These are phyloP conservation scores for Naumovozyma castellii DNA, from an alignment of 805 yeast species.

Conservation along the genomic window DNA sequence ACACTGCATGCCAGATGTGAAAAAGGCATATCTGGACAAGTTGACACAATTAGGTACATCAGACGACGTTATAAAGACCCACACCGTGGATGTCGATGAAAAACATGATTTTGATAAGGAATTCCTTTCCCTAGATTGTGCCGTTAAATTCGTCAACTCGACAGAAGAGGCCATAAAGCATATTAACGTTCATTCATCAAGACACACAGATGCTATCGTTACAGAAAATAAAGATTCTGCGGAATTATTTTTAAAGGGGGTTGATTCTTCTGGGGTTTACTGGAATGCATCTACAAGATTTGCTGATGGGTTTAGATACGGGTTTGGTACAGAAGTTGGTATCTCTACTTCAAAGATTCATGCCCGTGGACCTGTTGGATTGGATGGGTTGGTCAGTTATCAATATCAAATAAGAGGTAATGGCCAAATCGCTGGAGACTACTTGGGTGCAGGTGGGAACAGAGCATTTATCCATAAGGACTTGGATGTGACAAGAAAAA, in stretches of 20 bases:
- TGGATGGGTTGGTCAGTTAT: conserved; percentile 92
- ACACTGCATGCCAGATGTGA: conserved; percentile 52
- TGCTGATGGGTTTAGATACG: conserved; percentile 97
- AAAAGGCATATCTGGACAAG: conserved; percentile 19
- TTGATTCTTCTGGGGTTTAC: conserved; percentile 93
- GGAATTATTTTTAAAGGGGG: conserved; percentile 65
- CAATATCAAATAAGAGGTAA: conserved; percentile 87
- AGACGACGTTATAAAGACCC: conserved; percentile 16
- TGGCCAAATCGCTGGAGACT: conserved; percentile 90
- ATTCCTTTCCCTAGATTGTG: conserved; percentile 72
- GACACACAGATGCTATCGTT: conserved; percentile 88
- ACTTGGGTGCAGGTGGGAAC: conserved; percentile 85
- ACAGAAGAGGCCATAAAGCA: conserved; percentile 72
- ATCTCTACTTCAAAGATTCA: conserved; percentile 94
- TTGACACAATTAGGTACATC: conserved; percentile 11
- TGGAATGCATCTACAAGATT: conserved; percentile 97
- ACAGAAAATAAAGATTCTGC: conserved; percentile 69
- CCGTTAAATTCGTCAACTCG: conserved; percentile 53
- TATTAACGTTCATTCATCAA: conserved; percentile 86
- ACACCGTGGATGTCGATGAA: conserved; percentile 39
- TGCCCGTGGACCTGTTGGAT: conserved; percentile 97
- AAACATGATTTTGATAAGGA: conserved; percentile 65
- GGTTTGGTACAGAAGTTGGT: conserved; percentile 98
- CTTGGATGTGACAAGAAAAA: conserved; percentile 31
- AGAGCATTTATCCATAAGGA: conserved; percentile 69